Conservation (phyloP, 2,329 filamentous ascomycete species). For the Aspergillus sp. region DNA sequence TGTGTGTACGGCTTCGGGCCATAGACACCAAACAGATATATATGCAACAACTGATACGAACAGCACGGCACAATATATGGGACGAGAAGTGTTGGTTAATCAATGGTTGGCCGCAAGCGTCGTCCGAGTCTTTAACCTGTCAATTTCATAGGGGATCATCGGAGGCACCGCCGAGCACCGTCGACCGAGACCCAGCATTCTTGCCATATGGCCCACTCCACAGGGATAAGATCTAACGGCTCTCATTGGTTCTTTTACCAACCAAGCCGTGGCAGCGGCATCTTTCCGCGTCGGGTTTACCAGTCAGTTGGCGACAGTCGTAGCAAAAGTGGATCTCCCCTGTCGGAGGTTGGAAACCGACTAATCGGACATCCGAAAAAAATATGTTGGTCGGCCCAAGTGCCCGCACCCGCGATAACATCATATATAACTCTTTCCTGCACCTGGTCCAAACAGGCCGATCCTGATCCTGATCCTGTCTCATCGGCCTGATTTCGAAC, state of each 20-base stretch:
- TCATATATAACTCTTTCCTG: neutral
- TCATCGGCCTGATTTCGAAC: neutral
- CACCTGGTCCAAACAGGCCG: neutral
- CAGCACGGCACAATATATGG: neutral
- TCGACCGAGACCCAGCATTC: neutral
- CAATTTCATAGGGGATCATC: constrained; percentile 9
- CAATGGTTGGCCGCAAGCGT: neutral
- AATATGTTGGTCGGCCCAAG: neutral
- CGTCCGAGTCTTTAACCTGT: constrained; percentile 4
- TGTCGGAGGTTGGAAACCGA: constrained; percentile 3
- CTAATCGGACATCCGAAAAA: constrained; percentile 10
- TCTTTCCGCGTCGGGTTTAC: neutral
- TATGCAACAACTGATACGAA: neutral
- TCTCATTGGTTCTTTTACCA: neutral
- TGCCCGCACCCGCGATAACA: neutral
- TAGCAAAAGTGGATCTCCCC: constrained; percentile 6
- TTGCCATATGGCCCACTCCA: neutral
- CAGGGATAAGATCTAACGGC: neutral
- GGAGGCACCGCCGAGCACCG: constrained; percentile 15
- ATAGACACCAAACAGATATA: neutral
- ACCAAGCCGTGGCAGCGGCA: constrained; percentile 1
- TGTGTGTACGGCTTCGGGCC: neutral
- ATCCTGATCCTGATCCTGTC: neutral
- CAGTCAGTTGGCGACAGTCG: neutral
- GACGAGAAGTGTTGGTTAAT: neutral